Evolutionary conservation across 768 basidiomycete genomes (phyloP), one percentile per base, ranked within the genome.

Genomic region (Exsudoporus frostii): DNA sequence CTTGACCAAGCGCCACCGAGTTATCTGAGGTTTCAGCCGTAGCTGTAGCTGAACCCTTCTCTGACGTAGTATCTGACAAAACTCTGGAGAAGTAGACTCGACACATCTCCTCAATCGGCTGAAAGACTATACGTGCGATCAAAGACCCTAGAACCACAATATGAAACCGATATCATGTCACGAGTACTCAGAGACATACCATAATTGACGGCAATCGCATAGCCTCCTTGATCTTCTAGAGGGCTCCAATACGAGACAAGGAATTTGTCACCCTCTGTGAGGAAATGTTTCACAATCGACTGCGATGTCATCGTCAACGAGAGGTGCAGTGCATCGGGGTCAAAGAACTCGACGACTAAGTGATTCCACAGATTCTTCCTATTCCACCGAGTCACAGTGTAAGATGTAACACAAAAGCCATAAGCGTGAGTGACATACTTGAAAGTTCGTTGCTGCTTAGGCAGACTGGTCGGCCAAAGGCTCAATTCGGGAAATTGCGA

Each of bases 181-280:
- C 13, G 33, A 54, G 30, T 22, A 10, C 19, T 40, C 29, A 7
- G 37, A 19, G 13, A 66, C 81, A 45, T 48, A 90, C 96, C 97
- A 66, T 98, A 99, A 69, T 98, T 98, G 36, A 89, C 87, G 13
- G 97, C 96, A 13, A 98, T 77, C 0, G 95, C 96, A 68, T 97
- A 98, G 2, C 93, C 95, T 5, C 92, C 96, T 70, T 98, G 94
- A 66, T 95, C 88, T 42, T 84, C 76, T 45, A 96, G 72, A 29
- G 88, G 85, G 54, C 92, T 93, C 63, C 92, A 83, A 66, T 81
- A 83, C 0, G 91, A 90, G 17, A 99, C 77, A 11, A 96, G 79
- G 40, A 98, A 74, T 63, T 97, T 92, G 69, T 99, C 97, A 4
- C 92, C 93, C 65, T 98, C 97, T 0, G 96, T 98, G 25, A 99